A percentile compares a stretch with the other conserved stretches of the same genome.
Evolutionary conservation across 768 basidiomycete species (phyloP).

Genomic region (Epithele typhae): DNA sequence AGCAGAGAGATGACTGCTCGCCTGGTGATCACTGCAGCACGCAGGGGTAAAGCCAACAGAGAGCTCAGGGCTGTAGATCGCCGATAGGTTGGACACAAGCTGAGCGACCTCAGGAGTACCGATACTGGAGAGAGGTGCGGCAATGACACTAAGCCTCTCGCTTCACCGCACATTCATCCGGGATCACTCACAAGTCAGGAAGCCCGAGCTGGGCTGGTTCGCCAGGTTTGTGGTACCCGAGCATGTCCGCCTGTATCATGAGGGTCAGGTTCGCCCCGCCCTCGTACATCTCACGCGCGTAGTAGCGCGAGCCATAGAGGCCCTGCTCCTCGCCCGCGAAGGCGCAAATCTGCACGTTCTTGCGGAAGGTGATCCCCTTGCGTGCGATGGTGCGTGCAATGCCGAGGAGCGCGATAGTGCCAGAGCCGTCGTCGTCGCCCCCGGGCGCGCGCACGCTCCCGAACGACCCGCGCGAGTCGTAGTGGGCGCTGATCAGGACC

Average conservation of each 20-base stretch:
- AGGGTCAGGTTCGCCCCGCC: slow-evolving; percentile 64
- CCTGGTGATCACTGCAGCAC: slow-evolving; percentile 93
- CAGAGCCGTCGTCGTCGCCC: slow-evolving; percentile 61
- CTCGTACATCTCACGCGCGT: slow-evolving; percentile 68
- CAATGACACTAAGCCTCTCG: too few species aligned
- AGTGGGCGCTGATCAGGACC: slow-evolving; percentile 81
- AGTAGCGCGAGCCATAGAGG: slow-evolving; percentile 69
- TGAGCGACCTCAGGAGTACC: slow-evolving; percentile 74
- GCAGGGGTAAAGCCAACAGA: slow-evolving; percentile 64
- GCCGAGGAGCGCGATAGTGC: slow-evolving; percentile 67
- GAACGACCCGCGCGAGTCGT: slow-evolving; percentile 88
- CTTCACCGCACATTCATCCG: too few species aligned
- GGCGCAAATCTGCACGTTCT: slow-evolving; percentile 73
- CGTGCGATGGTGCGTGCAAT: slow-evolving; percentile 74
- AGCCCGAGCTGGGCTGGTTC: slow-evolving; percentile 85
- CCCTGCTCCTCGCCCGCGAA: slow-evolving; percentile 96
- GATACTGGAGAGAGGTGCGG: slow-evolving; percentile 45
- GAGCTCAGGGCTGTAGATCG: slow-evolving; percentile 78
- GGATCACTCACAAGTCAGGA: slow-evolving; percentile 54
- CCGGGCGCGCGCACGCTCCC: slow-evolving; percentile 67
- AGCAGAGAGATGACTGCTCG: too few species aligned
- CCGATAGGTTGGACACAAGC: slow-evolving; percentile 70
- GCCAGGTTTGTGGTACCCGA: slow-evolving; percentile 72
- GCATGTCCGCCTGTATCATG: slow-evolving; percentile 93
- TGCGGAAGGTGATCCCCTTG: slow-evolving; percentile 63